These are phyloP conservation scores for Debaryomyces singareniensis DNA, from an alignment of 1,139 yeast species.

Conservation along the genomic window DNA sequence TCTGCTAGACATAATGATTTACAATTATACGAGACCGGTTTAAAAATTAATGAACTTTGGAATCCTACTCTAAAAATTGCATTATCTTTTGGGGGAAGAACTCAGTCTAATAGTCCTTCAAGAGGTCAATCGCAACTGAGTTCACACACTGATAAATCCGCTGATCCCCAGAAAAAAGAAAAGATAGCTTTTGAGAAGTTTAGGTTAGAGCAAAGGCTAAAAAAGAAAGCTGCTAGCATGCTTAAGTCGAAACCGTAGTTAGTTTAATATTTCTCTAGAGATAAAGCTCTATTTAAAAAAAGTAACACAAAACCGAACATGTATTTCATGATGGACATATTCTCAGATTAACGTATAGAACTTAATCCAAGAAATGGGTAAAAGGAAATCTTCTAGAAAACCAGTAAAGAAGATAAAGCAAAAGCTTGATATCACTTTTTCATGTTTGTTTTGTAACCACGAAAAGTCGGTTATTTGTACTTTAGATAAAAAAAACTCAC, in stretches of 20 bases:
- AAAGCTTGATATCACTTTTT: conserved; percentile 76
- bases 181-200: conserved; percentile 38
- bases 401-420: conserved; percentile 78
- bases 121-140: background rate
- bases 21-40: conserved; percentile 36
- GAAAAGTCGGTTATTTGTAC: conserved; percentile 87
- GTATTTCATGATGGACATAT: background rate
- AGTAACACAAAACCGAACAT: background rate
- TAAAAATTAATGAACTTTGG: conserved; percentile 26
- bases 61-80: conserved; percentile 33
- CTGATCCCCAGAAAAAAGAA: conserved; percentile 23
- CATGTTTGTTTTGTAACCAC: conserved; percentile 93
- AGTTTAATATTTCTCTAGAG: background rate
- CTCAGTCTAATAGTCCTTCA: conserved; percentile 6
- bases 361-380: conserved; percentile 53
- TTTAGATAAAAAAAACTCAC: conserved; percentile 77
- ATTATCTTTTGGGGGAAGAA: conserved; percentile 9
- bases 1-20: conserved; percentile 26
- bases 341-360: conserved; percentile 2
- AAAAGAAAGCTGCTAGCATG: conserved; percentile 38
- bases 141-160: too few relatives aligned
- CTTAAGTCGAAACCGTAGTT: conserved; percentile 12
- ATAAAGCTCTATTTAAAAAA: background rate
- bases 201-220: conserved; percentile 38
- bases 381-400: conserved; percentile 83